Conservation (phyloP, 768 basidiomycete species). For the Xanthoconium purpureum region DNA sequence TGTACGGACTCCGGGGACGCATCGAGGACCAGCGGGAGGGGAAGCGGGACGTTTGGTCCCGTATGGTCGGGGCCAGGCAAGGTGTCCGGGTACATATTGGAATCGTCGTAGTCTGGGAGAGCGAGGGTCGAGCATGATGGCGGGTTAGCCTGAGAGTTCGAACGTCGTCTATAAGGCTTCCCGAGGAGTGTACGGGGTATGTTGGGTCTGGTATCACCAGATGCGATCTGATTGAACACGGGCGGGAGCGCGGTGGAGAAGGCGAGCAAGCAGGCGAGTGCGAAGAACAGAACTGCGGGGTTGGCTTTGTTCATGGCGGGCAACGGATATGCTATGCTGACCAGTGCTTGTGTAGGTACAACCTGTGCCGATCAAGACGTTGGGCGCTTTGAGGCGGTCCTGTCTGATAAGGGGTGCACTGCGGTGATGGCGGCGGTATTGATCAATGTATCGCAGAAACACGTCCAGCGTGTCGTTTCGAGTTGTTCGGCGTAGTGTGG, state of each 20-base stretch:
- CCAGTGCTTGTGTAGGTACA: background rate
- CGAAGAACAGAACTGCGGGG: background rate
- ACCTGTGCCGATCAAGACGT: background rate
- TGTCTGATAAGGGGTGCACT: background rate
- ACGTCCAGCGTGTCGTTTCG: slow-evolving; percentile 16
- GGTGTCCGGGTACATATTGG: background rate
- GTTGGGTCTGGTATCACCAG: background rate
- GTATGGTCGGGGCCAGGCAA: background rate
- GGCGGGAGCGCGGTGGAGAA: slow-evolving; percentile 10
- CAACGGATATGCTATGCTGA: background rate
- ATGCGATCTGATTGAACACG: background rate
- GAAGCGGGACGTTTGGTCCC: background rate
- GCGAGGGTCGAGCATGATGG: background rate
- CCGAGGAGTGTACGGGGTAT: slow-evolving; percentile 16
- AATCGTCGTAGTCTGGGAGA: background rate
- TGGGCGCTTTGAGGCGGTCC: background rate
- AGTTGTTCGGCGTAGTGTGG: background rate
- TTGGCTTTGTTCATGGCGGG: slow-evolving; percentile 1
- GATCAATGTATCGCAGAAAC: background rate
- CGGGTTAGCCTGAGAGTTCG: background rate
- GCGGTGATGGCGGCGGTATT: background rate
- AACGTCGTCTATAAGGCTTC: slow-evolving; percentile 6
- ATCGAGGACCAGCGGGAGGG: slow-evolving; percentile 4
- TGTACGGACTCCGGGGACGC: background rate
- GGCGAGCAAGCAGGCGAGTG: slow-evolving; percentile 8